Conservation (phyloP, 441 rosid species). For the Jatropha podagrica region DNA sequence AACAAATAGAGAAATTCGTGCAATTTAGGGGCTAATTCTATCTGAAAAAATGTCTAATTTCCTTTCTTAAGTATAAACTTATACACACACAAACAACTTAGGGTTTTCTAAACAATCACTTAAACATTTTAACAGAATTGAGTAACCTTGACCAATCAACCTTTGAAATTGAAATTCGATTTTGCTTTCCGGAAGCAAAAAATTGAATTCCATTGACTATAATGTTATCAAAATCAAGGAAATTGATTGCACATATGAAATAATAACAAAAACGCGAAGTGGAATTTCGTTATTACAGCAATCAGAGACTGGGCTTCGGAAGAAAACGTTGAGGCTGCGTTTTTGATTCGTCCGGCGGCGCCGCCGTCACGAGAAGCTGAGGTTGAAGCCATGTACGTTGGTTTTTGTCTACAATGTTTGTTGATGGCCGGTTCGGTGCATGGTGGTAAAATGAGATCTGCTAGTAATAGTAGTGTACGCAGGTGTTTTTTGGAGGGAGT, state of each 20-base stretch:
- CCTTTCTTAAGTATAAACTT: neutral
- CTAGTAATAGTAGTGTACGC: neutral
- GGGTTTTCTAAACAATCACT: neutral
- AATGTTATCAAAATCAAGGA: neutral
- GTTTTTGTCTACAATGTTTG: neutral
- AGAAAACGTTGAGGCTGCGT: constrained; percentile 47
- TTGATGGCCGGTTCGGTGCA: neutral
- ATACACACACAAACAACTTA: neutral
- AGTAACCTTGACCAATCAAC: neutral
- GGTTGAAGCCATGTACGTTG: constrained; percentile 35
- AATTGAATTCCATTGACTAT: neutral
- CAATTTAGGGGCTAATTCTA: neutral
- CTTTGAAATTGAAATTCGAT: neutral
- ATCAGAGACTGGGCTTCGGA: constrained; percentile 53
- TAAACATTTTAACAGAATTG: neutral
- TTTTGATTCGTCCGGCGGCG: constrained; percentile 45
- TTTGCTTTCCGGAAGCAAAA: neutral
- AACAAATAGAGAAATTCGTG: neutral
- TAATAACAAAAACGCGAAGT: neutral
- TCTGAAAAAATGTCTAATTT: no score
- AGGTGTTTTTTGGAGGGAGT: constrained; percentile 19
- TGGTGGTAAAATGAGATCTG: neutral
- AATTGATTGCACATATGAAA: neutral
- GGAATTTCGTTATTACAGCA: constrained; percentile 32
- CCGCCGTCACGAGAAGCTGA: constrained; percentile 47